These are phyloP conservation scores for Cinnamomum chago DNA, from an alignment of 164 flowering plant species.

Conservation along the genomic window DNA sequence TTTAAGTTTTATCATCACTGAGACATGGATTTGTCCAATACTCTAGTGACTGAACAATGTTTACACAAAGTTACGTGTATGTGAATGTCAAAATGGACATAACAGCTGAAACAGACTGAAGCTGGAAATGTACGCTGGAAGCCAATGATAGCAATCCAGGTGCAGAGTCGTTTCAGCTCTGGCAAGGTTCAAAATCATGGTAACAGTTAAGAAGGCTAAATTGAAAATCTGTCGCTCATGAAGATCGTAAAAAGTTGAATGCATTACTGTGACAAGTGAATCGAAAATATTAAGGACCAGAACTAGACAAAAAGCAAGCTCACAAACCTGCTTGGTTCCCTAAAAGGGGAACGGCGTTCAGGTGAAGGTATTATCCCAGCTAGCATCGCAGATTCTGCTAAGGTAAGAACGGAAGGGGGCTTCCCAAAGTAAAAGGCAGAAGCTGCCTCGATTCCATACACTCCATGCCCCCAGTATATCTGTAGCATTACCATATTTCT, in stretches of 20 bases:
- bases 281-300: background rate
- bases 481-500: conserved; percentile 14
- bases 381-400: conserved; percentile 48
- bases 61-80: too few species aligned
- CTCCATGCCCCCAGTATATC: conserved; percentile 54
- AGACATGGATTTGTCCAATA: too few species aligned
- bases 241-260: too few species aligned
- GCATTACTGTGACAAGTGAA: background rate
- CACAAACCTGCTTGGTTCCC: conserved; percentile 35
- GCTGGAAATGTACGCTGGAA: too few species aligned
- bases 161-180: background rate
- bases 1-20: too few species aligned
- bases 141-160: too few species aligned
- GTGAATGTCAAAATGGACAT: too few species aligned
- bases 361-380: conserved; percentile 51
- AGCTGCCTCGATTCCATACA: conserved; percentile 44
- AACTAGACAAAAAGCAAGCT: background rate
- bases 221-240: background rate
- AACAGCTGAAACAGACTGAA: too few species aligned
- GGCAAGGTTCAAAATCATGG: background rate
- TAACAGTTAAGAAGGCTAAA: background rate
- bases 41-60: too few species aligned
- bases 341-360: conserved; percentile 43
- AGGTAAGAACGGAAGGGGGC: conserved; percentile 35
- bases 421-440: conserved; percentile 46